These are phyloP conservation scores for Alternaria sp. DNA, from an alignment of 2,329 filamentous ascomycete species.

Conservation along the genomic window DNA sequence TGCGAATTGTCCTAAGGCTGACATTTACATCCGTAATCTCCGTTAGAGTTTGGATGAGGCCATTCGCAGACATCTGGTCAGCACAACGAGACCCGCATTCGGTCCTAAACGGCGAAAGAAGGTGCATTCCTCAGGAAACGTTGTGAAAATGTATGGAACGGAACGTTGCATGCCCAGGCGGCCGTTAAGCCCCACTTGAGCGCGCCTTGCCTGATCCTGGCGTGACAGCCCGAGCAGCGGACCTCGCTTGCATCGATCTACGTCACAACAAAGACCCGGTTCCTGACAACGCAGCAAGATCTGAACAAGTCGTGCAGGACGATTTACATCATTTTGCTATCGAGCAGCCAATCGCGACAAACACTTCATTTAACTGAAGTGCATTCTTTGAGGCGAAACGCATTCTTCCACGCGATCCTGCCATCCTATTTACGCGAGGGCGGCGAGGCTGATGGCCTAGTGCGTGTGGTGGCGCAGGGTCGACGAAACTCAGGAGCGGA, in stretches of 20 bases:
- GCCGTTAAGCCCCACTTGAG: conserved; percentile 14
- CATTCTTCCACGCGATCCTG: conserved; percentile 20
- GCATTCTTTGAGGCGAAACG: conserved; percentile 8
- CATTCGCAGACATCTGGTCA: background rate
- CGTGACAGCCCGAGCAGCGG: conserved; percentile 11
- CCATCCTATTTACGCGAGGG: conserved; percentile 16
- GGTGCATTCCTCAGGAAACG: background rate
- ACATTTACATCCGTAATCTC: background rate
- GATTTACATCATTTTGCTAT: conserved; percentile 30
- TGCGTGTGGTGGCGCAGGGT: conserved; percentile 4
- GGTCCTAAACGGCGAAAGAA: background rate
- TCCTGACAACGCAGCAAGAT: conserved; percentile 13
- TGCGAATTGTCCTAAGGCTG: background rate
- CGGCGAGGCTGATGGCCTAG: conserved; percentile 7
- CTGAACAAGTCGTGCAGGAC: background rate
- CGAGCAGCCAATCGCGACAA: conserved; percentile 14
- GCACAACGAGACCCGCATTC: background rate
- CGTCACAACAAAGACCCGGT: conserved; percentile 13
- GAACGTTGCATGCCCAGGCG: conserved; percentile 12
- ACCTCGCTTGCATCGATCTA: conserved; percentile 11
- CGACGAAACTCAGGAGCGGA: background rate
- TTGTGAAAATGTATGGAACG: conserved; percentile 8
- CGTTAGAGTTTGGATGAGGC: background rate
- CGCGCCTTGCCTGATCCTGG: conserved; percentile 16
- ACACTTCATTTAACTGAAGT: conserved; percentile 15